Evolutionary conservation across 306 rosid species (phyloP), one percentile per base, ranked within the genome.

Genomic region (Rosa rugosa): DNA sequence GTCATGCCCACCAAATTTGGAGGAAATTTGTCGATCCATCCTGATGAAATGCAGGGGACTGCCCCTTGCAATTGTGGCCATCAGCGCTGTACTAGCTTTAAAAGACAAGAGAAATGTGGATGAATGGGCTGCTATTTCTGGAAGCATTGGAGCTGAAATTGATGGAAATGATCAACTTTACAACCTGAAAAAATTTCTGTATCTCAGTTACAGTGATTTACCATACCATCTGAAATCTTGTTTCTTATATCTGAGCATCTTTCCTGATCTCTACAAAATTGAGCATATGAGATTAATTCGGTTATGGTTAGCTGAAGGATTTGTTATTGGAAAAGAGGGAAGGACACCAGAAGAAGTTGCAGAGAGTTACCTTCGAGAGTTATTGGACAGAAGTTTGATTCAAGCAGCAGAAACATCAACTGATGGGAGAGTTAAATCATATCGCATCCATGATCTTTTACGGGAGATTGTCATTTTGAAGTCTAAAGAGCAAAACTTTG

Each of bases 21-120:
- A 31, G 41, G 79, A 72, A 4, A 82, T 64, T 4, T 86, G 88
- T 59, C 78, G 45, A 41, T 4, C 34, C 45, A 79, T 85, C 45
- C 66, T 89, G 38, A 76, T 68, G 80, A 89, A 77, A 68, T 91
- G 97, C 12, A 87, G 78, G 67, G 93, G 97, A 42, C 84, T 91
- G 25, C 97, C 97, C 12, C 93, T 88, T 78, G 97, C 93, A 59
- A 88, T 88, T 71, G 89, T 86, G 23, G 93, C 93, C 27, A 63
- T 89, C 25, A 75, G 88, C 77, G 87, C 87, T 16, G 77, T 83
- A 75, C 81, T 87, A 75, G 91, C 92, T 40, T 79, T 84, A 1
- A 89, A 89, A 74, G 89, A 85, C 79, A 64, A 62, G 78, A 69
- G 23, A 36, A 83, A 64, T 69, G 77, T 86, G 20, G 90, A 85